These are phyloP conservation scores for Chlamydomonas applanata DNA, from an alignment of 139 green algal genomes.

Conservation along the genomic window DNA sequence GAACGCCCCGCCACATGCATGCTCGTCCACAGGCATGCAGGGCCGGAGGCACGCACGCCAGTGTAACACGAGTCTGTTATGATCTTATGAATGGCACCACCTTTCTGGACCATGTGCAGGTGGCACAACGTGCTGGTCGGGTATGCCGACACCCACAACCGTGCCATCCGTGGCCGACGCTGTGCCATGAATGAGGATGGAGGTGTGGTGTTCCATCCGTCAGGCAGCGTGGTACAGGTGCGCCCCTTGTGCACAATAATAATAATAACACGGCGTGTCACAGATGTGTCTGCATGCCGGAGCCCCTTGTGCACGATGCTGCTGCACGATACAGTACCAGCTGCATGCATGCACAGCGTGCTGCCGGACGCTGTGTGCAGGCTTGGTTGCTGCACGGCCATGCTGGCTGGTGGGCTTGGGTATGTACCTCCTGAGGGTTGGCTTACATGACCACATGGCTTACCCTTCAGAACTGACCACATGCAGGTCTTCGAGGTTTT, in stretches of 20 bases:
- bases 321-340: background rate
- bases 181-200: slow-evolving; percentile 64
- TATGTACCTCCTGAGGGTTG: too few relatives aligned
- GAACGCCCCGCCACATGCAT: too few relatives aligned
- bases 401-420: background rate
- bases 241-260: background rate
- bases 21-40: too few relatives aligned
- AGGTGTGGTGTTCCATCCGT: slow-evolving; percentile 69
- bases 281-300: background rate
- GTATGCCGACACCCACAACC: slow-evolving; percentile 65
- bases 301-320: background rate
- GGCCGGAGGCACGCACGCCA: too few relatives aligned
- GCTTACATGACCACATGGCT: too few relatives aligned
- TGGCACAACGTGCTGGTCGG: slow-evolving; percentile 64
- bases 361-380: background rate
- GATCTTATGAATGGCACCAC: too few relatives aligned
- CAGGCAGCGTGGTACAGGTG: slow-evolving; percentile 60
- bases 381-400: too few relatives aligned
- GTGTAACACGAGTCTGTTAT: background rate
- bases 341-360: background rate
- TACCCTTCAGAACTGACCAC: too few relatives aligned
- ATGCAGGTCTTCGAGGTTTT: slow-evolving; percentile 60
- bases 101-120: background rate
- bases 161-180: slow-evolving; percentile 47
- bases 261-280: too few relatives aligned